Conservation (phyloP, 768 basidiomycete species). For the Piloderma croceum region DNA sequence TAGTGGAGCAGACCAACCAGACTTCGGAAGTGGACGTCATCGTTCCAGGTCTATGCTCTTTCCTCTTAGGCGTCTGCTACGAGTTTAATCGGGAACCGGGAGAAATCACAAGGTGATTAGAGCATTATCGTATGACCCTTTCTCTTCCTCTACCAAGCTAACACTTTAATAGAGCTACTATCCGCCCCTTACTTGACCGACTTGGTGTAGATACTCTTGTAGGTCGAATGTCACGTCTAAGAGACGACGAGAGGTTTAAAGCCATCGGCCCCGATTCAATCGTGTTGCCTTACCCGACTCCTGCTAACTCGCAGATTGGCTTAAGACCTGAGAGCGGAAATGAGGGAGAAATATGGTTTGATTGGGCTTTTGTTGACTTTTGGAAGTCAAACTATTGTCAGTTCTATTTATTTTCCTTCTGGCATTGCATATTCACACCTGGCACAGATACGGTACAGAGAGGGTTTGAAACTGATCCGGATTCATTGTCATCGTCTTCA, state of each 20-base stretch:
- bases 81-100: constrained; percentile 95
- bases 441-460: constrained; percentile 67
- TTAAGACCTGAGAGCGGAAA: constrained; percentile 40
- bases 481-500: constrained; percentile 53
- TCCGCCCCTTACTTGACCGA: constrained; percentile 84
- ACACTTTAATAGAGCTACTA: constrained; percentile 57
- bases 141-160: background rate
- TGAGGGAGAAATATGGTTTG: constrained; percentile 92
- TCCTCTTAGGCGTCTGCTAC: constrained; percentile 90
- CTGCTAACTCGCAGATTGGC: constrained; percentile 26
- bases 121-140: background rate
- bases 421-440: constrained; percentile 1
- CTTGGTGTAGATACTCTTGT: constrained; percentile 87
- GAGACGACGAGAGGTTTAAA: constrained; percentile 93
- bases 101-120: constrained; percentile 77
- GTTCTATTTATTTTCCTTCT: constrained; percentile 20
- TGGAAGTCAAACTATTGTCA: constrained; percentile 97
- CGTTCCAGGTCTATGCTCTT: constrained; percentile 85
- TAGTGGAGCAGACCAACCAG: constrained; percentile 94
- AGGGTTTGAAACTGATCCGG: constrained; percentile 64
- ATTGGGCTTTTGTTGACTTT: constrained; percentile 97
- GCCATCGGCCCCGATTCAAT: constrained; percentile 80
- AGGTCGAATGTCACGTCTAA: constrained; percentile 77
- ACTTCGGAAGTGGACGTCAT: constrained; percentile 78
- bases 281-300: constrained; percentile 51